phyloP scores from a whole-genome alignment of 2,329 filamentous ascomycete species.

The Phaeosphaeria sp. region DNA sequence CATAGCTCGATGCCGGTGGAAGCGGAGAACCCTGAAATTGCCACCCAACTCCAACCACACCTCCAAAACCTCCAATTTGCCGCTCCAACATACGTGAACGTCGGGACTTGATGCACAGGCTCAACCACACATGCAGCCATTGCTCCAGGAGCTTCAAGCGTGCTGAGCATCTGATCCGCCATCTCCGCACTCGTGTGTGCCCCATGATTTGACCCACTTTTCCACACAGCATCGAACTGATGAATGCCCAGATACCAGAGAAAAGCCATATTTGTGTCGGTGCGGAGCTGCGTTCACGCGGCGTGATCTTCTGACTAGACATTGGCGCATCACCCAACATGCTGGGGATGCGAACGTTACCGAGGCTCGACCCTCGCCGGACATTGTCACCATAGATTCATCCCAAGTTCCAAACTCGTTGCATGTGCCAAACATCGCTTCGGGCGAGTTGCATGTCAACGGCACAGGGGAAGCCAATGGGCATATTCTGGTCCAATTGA shows the following conservation, averaged over 20 bases:
- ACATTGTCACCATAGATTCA: slow-evolving; percentile 1
- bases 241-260: slow-evolving; percentile 30
- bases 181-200: slow-evolving; percentile 40
- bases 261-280: slow-evolving; percentile 38
- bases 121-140: slow-evolving; percentile 32
- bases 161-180: slow-evolving; percentile 38
- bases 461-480: neutral
- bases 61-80: slow-evolving; percentile 13
- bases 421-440: neutral
- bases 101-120: slow-evolving; percentile 28
- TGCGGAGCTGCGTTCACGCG: slow-evolving; percentile 37
- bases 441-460: neutral
- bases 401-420: neutral
- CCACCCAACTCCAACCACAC: slow-evolving; percentile 10
- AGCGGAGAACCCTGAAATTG: neutral
- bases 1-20: neutral
- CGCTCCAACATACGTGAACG: slow-evolving; percentile 1
- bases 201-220: slow-evolving; percentile 6
- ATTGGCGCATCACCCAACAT: slow-evolving; percentile 40
- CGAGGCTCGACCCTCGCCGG: slow-evolving; percentile 12
- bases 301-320: slow-evolving; percentile 39
- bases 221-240: neutral
- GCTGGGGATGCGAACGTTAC: slow-evolving; percentile 9
- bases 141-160: slow-evolving; percentile 39
- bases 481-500: slow-evolving; percentile 9